Conservation (phyloP, 768 basidiomycete genomes). For the Hygrophorus pudorinus region DNA sequence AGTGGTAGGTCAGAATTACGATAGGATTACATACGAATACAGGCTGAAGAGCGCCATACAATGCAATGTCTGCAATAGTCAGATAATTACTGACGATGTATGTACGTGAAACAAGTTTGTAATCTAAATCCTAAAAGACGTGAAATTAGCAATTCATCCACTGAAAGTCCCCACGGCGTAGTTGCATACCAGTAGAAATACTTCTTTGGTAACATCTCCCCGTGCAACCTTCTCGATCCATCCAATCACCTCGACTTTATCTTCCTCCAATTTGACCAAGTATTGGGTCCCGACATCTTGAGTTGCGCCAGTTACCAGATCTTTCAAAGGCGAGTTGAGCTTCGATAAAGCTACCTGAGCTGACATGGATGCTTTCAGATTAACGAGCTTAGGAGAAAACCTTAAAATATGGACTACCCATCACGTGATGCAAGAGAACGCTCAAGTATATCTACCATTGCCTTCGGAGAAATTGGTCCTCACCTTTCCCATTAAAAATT, state of each 20-base stretch:
- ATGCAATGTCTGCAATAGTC: slow-evolving; percentile 82
- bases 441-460: slow-evolving; percentile 32
- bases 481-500: slow-evolving; percentile 69
- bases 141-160: background rate
- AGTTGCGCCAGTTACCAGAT: slow-evolving; percentile 43
- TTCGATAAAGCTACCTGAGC: slow-evolving; percentile 40
- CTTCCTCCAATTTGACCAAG: slow-evolving; percentile 44
- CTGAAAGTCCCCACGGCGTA: background rate
- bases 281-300: slow-evolving; percentile 32
- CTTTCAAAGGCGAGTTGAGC: slow-evolving; percentile 37
- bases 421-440: no score
- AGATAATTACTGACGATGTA: slow-evolving; percentile 80
- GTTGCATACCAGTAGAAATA: slow-evolving; percentile 41
- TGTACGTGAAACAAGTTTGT: slow-evolving; percentile 63
- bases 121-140: slow-evolving; percentile 53
- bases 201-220: slow-evolving; percentile 35
- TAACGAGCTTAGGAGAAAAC: slow-evolving; percentile 24
- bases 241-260: slow-evolving; percentile 44
- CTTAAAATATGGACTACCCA: no score
- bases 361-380: slow-evolving; percentile 35
- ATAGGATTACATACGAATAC: slow-evolving; percentile 47
- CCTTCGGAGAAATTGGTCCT: slow-evolving; percentile 54
- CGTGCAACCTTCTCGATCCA: slow-evolving; percentile 63
- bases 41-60: slow-evolving; percentile 86
- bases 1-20: background rate